These are phyloP conservation scores for Apiospora marii DNA, from an alignment of 2,329 filamentous ascomycete species.

Conservation along the genomic window DNA sequence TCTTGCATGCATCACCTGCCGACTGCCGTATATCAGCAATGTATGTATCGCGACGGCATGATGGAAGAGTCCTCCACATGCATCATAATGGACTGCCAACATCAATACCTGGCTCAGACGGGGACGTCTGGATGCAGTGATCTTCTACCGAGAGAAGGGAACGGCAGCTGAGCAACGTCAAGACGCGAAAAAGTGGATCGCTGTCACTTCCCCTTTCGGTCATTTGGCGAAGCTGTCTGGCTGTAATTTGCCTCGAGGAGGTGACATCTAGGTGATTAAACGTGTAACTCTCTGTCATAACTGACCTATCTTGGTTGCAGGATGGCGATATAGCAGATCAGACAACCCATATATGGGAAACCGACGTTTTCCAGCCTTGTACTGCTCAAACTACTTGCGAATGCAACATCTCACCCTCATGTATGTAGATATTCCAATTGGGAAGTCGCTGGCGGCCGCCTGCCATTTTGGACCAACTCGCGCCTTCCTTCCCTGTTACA, in stretches of 20 bases:
- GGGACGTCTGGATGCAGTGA: not conserved
- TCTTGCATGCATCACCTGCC: slow-evolving; percentile 2
- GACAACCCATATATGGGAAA: slow-evolving; percentile 13
- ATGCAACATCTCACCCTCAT: slow-evolving; percentile 2
- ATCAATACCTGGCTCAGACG: not conserved
- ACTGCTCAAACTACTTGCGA: not conserved
- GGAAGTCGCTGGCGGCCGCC: slow-evolving; percentile 10
- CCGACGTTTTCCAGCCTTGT: not conserved
- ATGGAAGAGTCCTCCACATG: not conserved
- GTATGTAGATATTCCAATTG: not conserved
- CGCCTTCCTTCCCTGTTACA: not conserved
- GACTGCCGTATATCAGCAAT: not conserved
- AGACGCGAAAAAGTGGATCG: slow-evolving; percentile 1
- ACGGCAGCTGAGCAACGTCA: slow-evolving; percentile 22
- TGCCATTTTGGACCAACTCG: not conserved
- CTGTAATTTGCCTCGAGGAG: slow-evolving; percentile 23
- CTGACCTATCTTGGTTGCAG: not conserved
- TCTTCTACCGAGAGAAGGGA: slow-evolving; percentile 2
- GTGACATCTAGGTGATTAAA: slow-evolving; percentile 18
- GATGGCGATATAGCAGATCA: not conserved
- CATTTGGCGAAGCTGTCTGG: slow-evolving; percentile 18
- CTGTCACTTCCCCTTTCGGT: slow-evolving; percentile 16
- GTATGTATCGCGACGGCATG: not conserved
- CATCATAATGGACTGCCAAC: not conserved
- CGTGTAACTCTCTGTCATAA: not conserved